A percentile compares a stretch with the other conserved stretches of the same genome.
Conservation (phyloP, 2,329 filamentous ascomycete genomes). For the Xylariaceae sp. region DNA sequence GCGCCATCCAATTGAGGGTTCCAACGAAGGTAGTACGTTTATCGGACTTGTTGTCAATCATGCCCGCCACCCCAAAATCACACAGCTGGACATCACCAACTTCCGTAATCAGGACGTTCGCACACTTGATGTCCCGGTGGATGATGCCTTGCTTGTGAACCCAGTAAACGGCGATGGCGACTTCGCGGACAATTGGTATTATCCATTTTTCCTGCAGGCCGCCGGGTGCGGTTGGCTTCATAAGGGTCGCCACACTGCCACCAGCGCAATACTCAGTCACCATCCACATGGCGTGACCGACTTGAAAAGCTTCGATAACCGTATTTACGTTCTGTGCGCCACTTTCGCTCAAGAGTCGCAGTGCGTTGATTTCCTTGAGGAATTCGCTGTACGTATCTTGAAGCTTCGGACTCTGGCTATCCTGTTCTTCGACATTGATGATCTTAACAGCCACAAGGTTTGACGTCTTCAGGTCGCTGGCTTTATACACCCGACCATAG, state of each 20-base stretch:
- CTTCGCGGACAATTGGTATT: slow-evolving; percentile 60
- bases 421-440: slow-evolving; percentile 74
- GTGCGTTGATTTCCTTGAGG: slow-evolving; percentile 61
- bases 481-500: slow-evolving; percentile 70
- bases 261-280: slow-evolving; percentile 82
- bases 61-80: slow-evolving; percentile 77
- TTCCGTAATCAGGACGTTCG: slow-evolving; percentile 75
- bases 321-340: slow-evolving; percentile 75
- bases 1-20: slow-evolving; percentile 83
- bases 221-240: slow-evolving; percentile 60
- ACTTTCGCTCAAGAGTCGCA: slow-evolving; percentile 67
- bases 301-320: slow-evolving; percentile 71
- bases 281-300: slow-evolving; percentile 80
- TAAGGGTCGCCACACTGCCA: slow-evolving; percentile 70
- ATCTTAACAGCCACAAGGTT: slow-evolving; percentile 71
- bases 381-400: slow-evolving; percentile 65
- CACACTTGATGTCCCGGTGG: slow-evolving; percentile 67
- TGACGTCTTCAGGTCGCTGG: slow-evolving; percentile 39
- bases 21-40: slow-evolving; percentile 78
- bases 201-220: slow-evolving; percentile 67
- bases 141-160: slow-evolving; percentile 65
- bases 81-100: slow-evolving; percentile 72
- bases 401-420: slow-evolving; percentile 59
- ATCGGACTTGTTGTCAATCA: slow-evolving; percentile 67
- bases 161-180: slow-evolving; percentile 60